phyloP scores from a whole-genome alignment of 2,329 filamentous ascomycete genomes.

The Diaporthe aspalathi region DNA sequence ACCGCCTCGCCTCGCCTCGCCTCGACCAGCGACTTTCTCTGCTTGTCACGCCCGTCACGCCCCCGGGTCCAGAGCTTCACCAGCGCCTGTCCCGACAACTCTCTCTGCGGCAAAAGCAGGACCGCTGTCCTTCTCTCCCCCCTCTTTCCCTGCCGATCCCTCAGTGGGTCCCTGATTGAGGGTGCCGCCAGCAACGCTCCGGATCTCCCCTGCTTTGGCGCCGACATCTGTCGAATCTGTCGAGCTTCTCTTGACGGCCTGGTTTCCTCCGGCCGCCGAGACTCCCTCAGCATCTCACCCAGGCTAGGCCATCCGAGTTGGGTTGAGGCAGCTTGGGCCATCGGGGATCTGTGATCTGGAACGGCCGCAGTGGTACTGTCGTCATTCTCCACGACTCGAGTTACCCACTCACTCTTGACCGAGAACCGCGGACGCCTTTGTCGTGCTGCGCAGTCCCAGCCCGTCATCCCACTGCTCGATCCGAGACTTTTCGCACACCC shows the following conservation, averaged over 20 bases:
- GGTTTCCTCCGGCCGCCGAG: constrained; percentile 11
- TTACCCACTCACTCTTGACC: constrained; percentile 16
- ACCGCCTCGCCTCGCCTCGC: no score
- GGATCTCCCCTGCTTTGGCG: constrained; percentile 27
- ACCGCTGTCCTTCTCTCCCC: not conserved
- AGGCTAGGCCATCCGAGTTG: constrained; percentile 9
- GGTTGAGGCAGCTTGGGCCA: constrained; percentile 23
- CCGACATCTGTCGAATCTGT: constrained; percentile 33
- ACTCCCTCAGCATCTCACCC: constrained; percentile 4
- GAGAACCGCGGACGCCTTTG: constrained; percentile 25
- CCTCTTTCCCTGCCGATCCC: constrained; percentile 6
- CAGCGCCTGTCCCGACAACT: constrained; percentile 15
- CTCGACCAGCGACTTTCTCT: constrained; percentile 29
- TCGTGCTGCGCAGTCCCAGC: constrained; percentile 20
- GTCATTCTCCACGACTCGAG: constrained; percentile 32
- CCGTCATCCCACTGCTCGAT: constrained; percentile 19
- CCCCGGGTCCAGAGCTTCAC: constrained; percentile 11
- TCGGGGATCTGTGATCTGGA: constrained; percentile 19
- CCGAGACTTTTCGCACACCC: constrained; percentile 35
- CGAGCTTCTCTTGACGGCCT: constrained; percentile 25
- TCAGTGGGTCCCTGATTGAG: constrained; percentile 35
- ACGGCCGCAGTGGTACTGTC: constrained; percentile 15
- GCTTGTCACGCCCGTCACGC: constrained; percentile 6
- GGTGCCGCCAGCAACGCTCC: constrained; percentile 23
- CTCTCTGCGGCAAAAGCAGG: not conserved